These are phyloP conservation scores for Hirsutella thompsonii DNA, from an alignment of 2,329 filamentous ascomycete species.

Conservation along the genomic window DNA sequence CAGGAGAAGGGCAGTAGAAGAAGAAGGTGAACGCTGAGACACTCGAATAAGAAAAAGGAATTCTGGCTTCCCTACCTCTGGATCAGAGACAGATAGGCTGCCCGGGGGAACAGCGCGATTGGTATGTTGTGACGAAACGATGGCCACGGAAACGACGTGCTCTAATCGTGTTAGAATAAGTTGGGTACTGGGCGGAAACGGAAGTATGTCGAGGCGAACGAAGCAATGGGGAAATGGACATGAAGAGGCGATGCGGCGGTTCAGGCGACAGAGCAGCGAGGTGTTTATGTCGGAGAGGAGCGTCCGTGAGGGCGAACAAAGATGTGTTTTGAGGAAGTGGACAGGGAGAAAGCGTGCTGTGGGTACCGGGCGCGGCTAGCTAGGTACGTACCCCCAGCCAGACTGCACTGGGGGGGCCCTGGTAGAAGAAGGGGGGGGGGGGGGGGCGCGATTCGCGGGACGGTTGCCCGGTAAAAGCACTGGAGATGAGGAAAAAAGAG, in stretches of 20 bases:
- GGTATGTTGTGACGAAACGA: slow-evolving; percentile 20
- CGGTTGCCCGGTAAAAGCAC: slow-evolving; percentile 5
- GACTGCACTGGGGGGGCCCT: neutral
- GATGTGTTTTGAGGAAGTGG: slow-evolving; percentile 24
- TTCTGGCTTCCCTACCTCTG: slow-evolving; percentile 20
- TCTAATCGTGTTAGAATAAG: slow-evolving; percentile 13
- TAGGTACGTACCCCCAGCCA: slow-evolving; percentile 7
- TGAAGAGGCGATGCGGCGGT: neutral
- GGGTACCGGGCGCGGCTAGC: slow-evolving; percentile 7
- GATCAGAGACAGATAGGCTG: slow-evolving; percentile 16
- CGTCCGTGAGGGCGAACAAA: slow-evolving; percentile 18
- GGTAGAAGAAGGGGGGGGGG: no score
- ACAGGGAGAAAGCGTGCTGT: slow-evolving; percentile 14
- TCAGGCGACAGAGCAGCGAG: slow-evolving; percentile 14
- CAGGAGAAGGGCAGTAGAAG: slow-evolving; percentile 4
- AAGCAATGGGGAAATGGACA: neutral
- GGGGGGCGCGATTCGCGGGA: slow-evolving; percentile 6
- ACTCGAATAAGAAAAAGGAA: slow-evolving; percentile 14
- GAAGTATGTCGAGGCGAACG: neutral
- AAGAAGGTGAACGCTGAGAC: slow-evolving; percentile 15
- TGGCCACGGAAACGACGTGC: slow-evolving; percentile 12
- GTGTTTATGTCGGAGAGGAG: slow-evolving; percentile 20
- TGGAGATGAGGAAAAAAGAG: no score
- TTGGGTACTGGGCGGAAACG: neutral
- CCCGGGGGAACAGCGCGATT: slow-evolving; percentile 19